phyloP scores from a whole-genome alignment of 345 rosid genomes.

The Barbarea vulgaris region DNA sequence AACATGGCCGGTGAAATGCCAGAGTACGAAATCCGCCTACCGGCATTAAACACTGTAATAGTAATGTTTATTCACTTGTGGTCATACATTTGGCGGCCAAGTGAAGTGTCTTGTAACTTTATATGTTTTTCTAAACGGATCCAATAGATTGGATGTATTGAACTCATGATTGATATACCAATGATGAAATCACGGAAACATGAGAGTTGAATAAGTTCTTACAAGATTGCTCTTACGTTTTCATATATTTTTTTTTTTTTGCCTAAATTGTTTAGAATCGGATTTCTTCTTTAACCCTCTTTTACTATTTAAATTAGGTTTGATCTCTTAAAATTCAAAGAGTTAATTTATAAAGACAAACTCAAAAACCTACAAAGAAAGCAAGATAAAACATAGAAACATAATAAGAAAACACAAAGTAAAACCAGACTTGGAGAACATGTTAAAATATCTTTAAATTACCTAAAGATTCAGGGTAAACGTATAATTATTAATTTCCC shows the following conservation, averaged over 20 bases:
- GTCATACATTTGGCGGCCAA: slow-evolving; percentile 28
- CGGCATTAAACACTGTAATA: slow-evolving; percentile 18
- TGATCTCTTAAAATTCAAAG: not conserved
- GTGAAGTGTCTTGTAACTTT: slow-evolving; percentile 15
- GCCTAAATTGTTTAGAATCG: not conserved
- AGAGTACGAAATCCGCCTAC: not conserved
- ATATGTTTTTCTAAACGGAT: not conserved
- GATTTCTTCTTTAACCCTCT: not conserved
- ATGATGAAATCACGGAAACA: not conserved
- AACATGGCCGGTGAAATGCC: slow-evolving; percentile 45
- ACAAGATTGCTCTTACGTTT: not conserved
- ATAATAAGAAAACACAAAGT: not conserved
- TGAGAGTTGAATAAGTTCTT: not conserved
- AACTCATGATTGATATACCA: not conserved
- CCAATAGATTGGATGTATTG: not conserved
- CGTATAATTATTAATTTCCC: too few species aligned
- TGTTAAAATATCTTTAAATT: too few species aligned
- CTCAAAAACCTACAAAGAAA: not conserved
- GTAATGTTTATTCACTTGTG: slow-evolving; percentile 12
- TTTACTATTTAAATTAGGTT: not conserved
- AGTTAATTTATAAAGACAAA: not conserved
- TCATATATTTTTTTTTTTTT: not conserved
- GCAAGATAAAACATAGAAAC: not conserved
- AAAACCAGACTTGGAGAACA: slow-evolving; percentile 1
- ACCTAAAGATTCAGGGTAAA: too few species aligned